phyloP scores from a whole-genome alignment of 179 eudicot genomes.

The Monotropa hypopitys region DNA sequence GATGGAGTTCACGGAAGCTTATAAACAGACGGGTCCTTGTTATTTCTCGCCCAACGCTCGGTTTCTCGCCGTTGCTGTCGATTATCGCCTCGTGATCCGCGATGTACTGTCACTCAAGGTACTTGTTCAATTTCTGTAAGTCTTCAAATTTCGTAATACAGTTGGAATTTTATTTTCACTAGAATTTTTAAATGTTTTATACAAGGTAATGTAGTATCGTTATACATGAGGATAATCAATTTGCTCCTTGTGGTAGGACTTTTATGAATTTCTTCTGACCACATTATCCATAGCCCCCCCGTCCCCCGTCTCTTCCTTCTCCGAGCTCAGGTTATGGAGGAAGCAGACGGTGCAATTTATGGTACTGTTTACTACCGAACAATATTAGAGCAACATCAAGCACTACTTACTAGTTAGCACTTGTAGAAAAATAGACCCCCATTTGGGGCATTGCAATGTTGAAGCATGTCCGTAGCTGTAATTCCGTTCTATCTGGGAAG shows the following conservation, averaged over 20 bases:
- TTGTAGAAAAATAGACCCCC: too few relatives aligned
- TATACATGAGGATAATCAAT: not conserved
- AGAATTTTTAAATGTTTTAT: not conserved
- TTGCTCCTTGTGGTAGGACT: not conserved
- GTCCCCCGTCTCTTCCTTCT: not conserved
- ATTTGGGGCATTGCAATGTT: not conserved
- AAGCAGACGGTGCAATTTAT: not conserved
- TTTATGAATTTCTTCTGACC: not conserved
- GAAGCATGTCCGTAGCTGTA: not conserved
- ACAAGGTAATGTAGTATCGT: too few relatives aligned
- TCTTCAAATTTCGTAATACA: not conserved
- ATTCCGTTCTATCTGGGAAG: not conserved
- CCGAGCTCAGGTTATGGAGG: not conserved
- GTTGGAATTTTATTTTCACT: not conserved
- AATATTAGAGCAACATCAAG: not conserved
- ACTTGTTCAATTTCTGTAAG: not conserved
- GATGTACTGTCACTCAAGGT: slow-evolving; percentile 82
- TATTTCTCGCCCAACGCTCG: slow-evolving; percentile 77
- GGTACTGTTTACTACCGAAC: not conserved
- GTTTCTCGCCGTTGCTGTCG: slow-evolving; percentile 74
- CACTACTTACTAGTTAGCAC: not conserved
- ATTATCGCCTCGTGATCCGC: slow-evolving; percentile 87
- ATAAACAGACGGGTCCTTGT: slow-evolving; percentile 77
- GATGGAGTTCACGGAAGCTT: slow-evolving; percentile 89
- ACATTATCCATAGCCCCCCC: not conserved